Evolutionary conservation across 163 green algal species (phyloP), one percentile per base, ranked within the genome.

Genomic region (Scenedesmus sp.): DNA sequence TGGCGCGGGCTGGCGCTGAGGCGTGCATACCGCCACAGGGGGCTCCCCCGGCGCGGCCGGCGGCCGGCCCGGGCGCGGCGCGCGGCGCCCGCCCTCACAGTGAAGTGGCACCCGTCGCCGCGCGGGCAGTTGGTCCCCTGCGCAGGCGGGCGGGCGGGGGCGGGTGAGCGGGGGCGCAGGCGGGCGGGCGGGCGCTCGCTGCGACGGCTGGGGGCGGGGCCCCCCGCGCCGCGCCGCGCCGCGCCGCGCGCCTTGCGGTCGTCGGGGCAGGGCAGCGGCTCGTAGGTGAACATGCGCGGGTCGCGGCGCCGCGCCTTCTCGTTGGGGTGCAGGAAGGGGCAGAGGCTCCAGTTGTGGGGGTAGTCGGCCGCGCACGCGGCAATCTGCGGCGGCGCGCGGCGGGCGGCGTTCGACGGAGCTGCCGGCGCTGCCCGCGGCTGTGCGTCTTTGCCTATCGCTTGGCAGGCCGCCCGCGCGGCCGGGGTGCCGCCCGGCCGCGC

Each of bases 191-290:
- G n/a, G n/a, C n/a, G n/a, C n/a, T n/a, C 17, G 63, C 7, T 34
- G 63, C 7, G 2, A n/a, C 20, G 64, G 11, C 20, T 14, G 26
- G 31, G 31, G 24, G 18, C 66, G 51, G 48, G 7, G 39, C n/a
- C 29, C 42, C 42, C 26, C 14, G 22, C n/a, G n/a, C n/a, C n/a
- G n/a, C n/a, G n/a, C n/a, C n/a, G n/a, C n/a, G 31, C 26, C 15
- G 29, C n/a, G 7, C 6, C 15, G 26, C 72, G 39, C 24, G 74
- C 74, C 85, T 92, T 94, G 60, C 95, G 96, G 88, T 95, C 95
- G 60, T 96, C 87, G 7, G 93, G 93, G 83, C 93, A 97, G 18
- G 92, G 91, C n/a, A 96, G 91, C 34, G 91, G 92, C 2, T 92
- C 94, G 77, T 97, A 97, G 6, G 82, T 85, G 56, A 87, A 87